phyloP scores from a whole-genome alignment of 2,329 filamentous ascomycete species.

The Eurotiales sp. region DNA sequence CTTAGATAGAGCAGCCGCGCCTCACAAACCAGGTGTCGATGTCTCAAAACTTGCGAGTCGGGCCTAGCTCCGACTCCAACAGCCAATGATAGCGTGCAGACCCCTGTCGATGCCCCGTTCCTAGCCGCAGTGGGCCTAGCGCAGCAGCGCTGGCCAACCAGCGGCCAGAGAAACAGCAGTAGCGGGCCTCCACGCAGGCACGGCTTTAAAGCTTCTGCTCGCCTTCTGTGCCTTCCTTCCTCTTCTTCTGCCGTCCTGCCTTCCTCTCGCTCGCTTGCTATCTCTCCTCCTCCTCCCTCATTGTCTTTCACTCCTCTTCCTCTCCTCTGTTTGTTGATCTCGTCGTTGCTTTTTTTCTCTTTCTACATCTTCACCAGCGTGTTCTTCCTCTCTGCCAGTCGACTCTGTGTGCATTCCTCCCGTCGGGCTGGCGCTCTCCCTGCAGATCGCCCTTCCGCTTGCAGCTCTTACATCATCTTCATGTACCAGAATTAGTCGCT shows the following conservation, averaged over 20 bases:
- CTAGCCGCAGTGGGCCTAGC: constrained; percentile 1
- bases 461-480: constrained; percentile 2
- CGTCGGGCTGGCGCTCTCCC: background rate
- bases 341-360: constrained; percentile 6
- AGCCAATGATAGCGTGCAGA: background rate
- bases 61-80: background rate
- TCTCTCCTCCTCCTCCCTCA: background rate
- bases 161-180: background rate
- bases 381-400: background rate
- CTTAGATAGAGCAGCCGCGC: too few species aligned
- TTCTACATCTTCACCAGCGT: constrained; percentile 2
- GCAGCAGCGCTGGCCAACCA: background rate
- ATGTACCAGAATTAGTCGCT: too few species aligned
- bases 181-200: constrained; percentile 3
- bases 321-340: background rate
- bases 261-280: too few species aligned
- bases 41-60: constrained; percentile 10
- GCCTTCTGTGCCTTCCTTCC: background rate
- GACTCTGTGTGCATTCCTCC: background rate
- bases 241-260: background rate
- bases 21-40: background rate
- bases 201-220: background rate
- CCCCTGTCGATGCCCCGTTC: background rate
- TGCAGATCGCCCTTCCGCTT: constrained; percentile 6
- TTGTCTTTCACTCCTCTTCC: background rate